These are phyloP conservation scores for Nitzschia sp. DNA, from an alignment of 108 stramenopile species.

Conservation along the genomic window DNA sequence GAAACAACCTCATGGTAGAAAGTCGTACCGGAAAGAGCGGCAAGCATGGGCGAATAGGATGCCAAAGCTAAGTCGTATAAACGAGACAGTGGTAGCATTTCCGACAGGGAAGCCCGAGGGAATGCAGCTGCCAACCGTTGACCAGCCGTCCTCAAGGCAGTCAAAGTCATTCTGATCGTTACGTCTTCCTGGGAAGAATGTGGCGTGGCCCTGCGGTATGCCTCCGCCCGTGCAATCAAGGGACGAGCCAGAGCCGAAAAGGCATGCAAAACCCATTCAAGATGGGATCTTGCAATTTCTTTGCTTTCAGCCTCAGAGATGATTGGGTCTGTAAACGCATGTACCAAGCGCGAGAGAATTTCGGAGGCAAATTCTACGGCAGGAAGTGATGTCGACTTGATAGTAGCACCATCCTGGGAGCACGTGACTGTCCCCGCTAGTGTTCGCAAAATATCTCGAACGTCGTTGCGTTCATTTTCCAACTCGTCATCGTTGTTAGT, in stretches of 20 bases:
- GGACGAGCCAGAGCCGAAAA: conserved; percentile 80
- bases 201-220: neutral
- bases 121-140: conserved; percentile 20
- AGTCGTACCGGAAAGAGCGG: neutral
- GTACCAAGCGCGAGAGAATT: conserved; percentile 20
- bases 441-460: conserved; percentile 77
- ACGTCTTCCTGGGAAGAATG: neutral
- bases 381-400: neutral
- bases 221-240: conserved; percentile 44
- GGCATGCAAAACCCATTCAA: conserved; percentile 50
- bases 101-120: conserved; percentile 19
- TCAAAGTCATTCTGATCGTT: conserved; percentile 15
- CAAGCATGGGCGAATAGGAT: conserved; percentile 65
- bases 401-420: neutral
- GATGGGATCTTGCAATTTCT: neutral
- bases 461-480: conserved; percentile 84
- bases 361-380: neutral
- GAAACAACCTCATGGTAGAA: conserved; percentile 22
- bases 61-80: conserved; percentile 61
- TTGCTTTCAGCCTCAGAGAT: conserved; percentile 16
- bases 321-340: conserved; percentile 28
- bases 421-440: conserved; percentile 28
- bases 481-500: conserved; percentile 73
- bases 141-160: conserved; percentile 22
- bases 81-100: conserved; percentile 59